phyloP scores from a whole-genome alignment of 306 rosid genomes.

The Rubus parviflorus region DNA sequence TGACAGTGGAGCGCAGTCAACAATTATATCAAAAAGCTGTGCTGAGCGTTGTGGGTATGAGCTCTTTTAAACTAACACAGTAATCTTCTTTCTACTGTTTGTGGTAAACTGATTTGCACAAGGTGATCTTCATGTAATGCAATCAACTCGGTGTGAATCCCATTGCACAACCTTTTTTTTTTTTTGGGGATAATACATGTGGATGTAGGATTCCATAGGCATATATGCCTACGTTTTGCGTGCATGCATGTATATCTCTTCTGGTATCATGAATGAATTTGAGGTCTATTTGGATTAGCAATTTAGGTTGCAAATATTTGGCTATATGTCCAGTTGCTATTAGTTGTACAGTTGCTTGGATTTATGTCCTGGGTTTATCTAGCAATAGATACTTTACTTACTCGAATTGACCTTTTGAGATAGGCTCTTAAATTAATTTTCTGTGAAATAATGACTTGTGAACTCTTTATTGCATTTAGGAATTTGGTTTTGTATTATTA shows the following conservation, averaged over 20 bases:
- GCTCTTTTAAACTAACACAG: conserved; percentile 16
- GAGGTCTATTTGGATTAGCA: not conserved
- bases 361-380: not conserved
- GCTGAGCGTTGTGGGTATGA: conserved; percentile 97
- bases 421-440: not conserved
- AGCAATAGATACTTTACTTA: not conserved
- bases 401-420: not conserved
- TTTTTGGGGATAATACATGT: not conserved
- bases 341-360: not conserved
- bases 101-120: not conserved
- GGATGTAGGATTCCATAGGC: not conserved
- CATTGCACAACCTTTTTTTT: not conserved
- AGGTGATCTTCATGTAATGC: not conserved
- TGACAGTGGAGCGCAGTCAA: conserved; percentile 98
- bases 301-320: not conserved
- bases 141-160: not conserved
- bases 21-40: conserved; percentile 94
- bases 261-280: not conserved
- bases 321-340: not conserved
- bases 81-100: conserved; percentile 1
- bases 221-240: not conserved
- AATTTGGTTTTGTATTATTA: conserved; percentile 9
- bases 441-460: not conserved
- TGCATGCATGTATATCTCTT: not conserved
- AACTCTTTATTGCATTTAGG: not conserved